Base-by-base conservation (phyloP, 805 yeast species). In the Saturnispora serradocipensis region DNA sequence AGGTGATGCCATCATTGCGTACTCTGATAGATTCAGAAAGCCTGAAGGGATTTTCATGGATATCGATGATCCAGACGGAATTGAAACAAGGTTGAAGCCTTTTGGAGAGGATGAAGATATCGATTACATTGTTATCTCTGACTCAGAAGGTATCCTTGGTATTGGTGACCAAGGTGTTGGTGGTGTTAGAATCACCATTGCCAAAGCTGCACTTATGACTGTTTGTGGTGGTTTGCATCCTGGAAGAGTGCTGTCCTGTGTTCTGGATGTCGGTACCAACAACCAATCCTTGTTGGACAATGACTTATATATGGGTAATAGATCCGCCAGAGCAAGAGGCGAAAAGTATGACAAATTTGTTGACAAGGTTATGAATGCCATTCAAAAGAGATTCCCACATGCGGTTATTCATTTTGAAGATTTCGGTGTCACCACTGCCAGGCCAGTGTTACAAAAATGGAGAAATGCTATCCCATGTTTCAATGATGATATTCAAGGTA, bases 151-250 rank as follows among this genome's bases (percentile, higher is more conserved):
- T 55, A 91, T 91, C 58, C 76, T 91, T 58, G 98, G 99, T 57
- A 90, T 91, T 63, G 99, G 99, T 56, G 98, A 93, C 69, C 97
- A 91, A 73, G 98, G 99, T 69, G 96, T 88, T 40, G 97, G 98
- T 60, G 97, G 96, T 64, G 78, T 89, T 53, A 86, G 97, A 68
- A 91, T 93, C 55, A 78, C 96, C 49, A 84, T 88, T 59, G 91
- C 97, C 48, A 93, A 93, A 67, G 79, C 91, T 61, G 96, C 95
- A 10, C 75, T 91, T 54, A 91, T 91, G 97, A 91, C 98, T 18
- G 75, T 90, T 40, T 91, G 99, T 74, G 98, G 86, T 52, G 99
- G 98, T 67, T 78, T 91, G 55, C 97, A 91, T 66, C 98, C 98
- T 11, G 95, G 95, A 59, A 81, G 98, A 69, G 91, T 86, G 22